Conservation (phyloP, 164 flowering plant genomes). For the Houttuynia cordata region DNA sequence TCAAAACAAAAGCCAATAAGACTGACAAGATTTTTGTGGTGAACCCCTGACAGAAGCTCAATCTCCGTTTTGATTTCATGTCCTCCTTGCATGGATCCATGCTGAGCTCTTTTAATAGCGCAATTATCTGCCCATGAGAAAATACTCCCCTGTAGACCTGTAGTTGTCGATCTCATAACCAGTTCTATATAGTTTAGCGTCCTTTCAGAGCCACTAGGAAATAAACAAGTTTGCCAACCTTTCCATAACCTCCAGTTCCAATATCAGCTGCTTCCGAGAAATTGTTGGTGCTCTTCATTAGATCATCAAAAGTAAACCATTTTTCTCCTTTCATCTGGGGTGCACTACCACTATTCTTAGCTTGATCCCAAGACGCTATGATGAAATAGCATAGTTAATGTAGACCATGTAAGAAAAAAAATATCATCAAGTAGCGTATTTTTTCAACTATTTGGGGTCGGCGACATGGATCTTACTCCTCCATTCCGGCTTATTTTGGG, state of each 20-base stretch:
- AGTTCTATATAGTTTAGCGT: slow-evolving; percentile 2
- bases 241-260: too few relatives aligned
- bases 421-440: too few relatives aligned
- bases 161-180: not conserved
- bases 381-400: too few relatives aligned
- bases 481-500: too few relatives aligned
- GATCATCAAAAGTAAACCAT: slow-evolving; percentile 48
- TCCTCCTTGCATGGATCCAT: slow-evolving; percentile 64
- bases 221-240: too few relatives aligned
- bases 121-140: slow-evolving; percentile 37
- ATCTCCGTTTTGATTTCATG: slow-evolving; percentile 63
- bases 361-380: slow-evolving; percentile 38
- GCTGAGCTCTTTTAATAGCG: slow-evolving; percentile 67
- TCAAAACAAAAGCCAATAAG: too few relatives aligned
- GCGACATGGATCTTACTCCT: too few relatives aligned
- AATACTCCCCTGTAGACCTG: slow-evolving; percentile 57
- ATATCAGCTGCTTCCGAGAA: slow-evolving; percentile 47
- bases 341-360: slow-evolving; percentile 19
- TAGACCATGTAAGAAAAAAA: too few relatives aligned
- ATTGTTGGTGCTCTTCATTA: slow-evolving; percentile 43
- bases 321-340: slow-evolving; percentile 56
- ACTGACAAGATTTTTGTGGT: too few relatives aligned
- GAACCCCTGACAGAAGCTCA: slow-evolving; percentile 63
- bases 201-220: too few relatives aligned
- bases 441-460: too few relatives aligned